Conservation (phyloP, 1,284 basidiomycete genomes). For the Neolentinus lepideus region DNA sequence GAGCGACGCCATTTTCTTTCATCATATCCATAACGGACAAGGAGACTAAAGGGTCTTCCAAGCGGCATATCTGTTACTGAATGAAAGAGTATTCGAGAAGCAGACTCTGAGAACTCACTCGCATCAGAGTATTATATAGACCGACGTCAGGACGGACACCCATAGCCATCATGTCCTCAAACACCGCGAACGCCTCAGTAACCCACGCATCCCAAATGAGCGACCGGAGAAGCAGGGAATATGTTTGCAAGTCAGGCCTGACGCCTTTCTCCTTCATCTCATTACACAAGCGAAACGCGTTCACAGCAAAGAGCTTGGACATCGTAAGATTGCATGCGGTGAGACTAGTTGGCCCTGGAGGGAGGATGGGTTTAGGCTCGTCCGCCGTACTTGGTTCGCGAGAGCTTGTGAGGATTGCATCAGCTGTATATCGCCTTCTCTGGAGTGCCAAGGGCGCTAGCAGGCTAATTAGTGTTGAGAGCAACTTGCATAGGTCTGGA, state of each 20-base stretch:
- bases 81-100: neutral
- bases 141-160: constrained; percentile 49
- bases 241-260: constrained; percentile 44
- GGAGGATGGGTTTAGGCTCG: neutral
- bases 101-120: constrained; percentile 30
- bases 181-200: constrained; percentile 58
- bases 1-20: constrained; percentile 37
- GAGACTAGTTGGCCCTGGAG: neutral
- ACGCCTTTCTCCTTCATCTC: constrained; percentile 49
- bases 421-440: neutral
- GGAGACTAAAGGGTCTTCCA: constrained; percentile 16
- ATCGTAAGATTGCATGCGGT: constrained; percentile 12
- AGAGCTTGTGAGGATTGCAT: neutral
- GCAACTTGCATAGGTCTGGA: too few species aligned
- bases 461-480: too few species aligned
- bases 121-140: constrained; percentile 59
- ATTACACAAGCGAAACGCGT: constrained; percentile 19
- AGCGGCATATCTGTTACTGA: neutral
- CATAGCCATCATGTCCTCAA: constrained; percentile 62
- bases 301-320: constrained; percentile 4
- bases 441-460: too few species aligned
- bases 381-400: neutral
- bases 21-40: constrained; percentile 35
- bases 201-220: constrained; percentile 33
- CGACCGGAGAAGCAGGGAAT: constrained; percentile 45